These are phyloP conservation scores for Aspergillus brasiliensis DNA, from an alignment of 2,329 filamentous ascomycete species.

Conservation along the genomic window DNA sequence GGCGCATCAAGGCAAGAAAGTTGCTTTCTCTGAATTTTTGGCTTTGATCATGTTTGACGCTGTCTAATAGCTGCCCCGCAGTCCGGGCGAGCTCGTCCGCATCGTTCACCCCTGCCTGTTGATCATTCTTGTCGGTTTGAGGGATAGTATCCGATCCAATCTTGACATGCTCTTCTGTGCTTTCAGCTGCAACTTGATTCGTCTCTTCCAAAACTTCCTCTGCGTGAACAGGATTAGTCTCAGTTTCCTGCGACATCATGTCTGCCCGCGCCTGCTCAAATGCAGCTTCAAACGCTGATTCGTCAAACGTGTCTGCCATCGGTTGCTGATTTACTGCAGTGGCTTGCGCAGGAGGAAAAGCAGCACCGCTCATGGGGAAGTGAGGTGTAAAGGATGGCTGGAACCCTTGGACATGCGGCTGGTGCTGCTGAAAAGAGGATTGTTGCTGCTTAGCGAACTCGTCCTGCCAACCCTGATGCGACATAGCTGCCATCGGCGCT, in stretches of 20 bases:
- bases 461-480: constrained; percentile 58
- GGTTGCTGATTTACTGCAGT: constrained; percentile 24
- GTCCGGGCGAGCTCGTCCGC: constrained; percentile 72
- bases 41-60: constrained; percentile 67
- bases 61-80: constrained; percentile 69
- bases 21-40: constrained; percentile 77
- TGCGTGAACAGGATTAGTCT: constrained; percentile 17
- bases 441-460: constrained; percentile 56
- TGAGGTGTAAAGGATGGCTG: constrained; percentile 33
- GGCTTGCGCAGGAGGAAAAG: constrained; percentile 29
- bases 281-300: constrained; percentile 49
- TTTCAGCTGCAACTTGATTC: neutral
- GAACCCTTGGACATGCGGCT: constrained; percentile 26
- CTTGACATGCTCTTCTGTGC: constrained; percentile 30
- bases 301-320: constrained; percentile 41
- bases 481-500: constrained; percentile 32
- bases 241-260: constrained; percentile 32
- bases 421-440: constrained; percentile 26
- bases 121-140: constrained; percentile 36
- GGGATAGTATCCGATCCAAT: constrained; percentile 50
- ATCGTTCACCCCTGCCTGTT: constrained; percentile 45
- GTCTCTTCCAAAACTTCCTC: constrained; percentile 18
- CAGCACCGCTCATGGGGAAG: constrained; percentile 27
- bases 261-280: constrained; percentile 46
- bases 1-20: constrained; percentile 76